Percentiles rank a stretch among this genome's conserved stretches.
phyloP scores from a whole-genome alignment of 1,284 basidiomycete species.

The Pyrrhoderma lamaoense region DNA sequence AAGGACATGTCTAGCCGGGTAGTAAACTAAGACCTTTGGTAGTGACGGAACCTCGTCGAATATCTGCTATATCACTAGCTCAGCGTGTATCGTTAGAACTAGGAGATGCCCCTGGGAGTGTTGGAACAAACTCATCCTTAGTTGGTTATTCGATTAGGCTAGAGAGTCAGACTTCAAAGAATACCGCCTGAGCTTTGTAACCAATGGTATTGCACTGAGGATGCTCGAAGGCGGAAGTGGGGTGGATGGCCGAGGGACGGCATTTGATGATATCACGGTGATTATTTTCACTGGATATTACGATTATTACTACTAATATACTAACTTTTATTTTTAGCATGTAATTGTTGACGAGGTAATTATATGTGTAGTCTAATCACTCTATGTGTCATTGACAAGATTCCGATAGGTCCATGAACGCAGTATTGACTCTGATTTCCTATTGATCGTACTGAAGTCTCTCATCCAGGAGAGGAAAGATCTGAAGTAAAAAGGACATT shows the following conservation, averaged over 20 bases:
- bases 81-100: conserved; percentile 93
- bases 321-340: conserved; percentile 40
- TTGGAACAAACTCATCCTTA: conserved; percentile 75
- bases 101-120: conserved; percentile 77
- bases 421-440: conserved; percentile 95
- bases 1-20: background rate
- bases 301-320: background rate
- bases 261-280: conserved; percentile 92
- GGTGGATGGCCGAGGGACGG: conserved; percentile 57
- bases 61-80: conserved; percentile 95
- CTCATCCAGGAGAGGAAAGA: conserved; percentile 74
- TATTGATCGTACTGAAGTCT: conserved; percentile 93
- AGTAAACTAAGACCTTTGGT: background rate
- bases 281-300: conserved; percentile 24
- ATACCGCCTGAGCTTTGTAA: conserved; percentile 84
- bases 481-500: conserved; percentile 82
- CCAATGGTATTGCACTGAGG: conserved; percentile 92
- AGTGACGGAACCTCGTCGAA: conserved; percentile 94
- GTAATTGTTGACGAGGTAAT: conserved; percentile 82
- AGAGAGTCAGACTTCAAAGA: conserved; percentile 78
- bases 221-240: conserved; percentile 87
- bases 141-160: conserved; percentile 95
- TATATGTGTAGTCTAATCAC: background rate
- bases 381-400: background rate
- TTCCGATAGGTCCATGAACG: conserved; percentile 71